Conservation (phyloP, 1,139 yeast genomes). For the Taphrina deformans region DNA sequence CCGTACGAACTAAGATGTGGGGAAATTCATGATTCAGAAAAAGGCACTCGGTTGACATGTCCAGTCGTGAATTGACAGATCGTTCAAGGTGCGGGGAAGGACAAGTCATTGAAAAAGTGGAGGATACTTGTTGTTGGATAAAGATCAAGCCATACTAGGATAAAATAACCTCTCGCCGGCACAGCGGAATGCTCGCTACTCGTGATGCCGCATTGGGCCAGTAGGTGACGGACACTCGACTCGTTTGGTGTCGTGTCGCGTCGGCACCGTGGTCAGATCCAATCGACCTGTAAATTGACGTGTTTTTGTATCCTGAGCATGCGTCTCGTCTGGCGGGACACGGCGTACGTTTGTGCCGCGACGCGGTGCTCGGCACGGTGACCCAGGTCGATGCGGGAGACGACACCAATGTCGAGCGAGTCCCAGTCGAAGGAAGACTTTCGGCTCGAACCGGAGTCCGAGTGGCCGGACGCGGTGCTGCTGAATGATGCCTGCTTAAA, state of each 20-base stretch:
- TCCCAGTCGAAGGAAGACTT: slow-evolving; percentile 11
- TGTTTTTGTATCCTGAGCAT: slow-evolving; percentile 18
- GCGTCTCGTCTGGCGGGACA: slow-evolving; percentile 12
- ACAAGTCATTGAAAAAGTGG: too few species aligned
- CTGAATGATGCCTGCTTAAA: neutral
- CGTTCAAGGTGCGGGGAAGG: too few species aligned
- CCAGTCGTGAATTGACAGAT: too few species aligned
- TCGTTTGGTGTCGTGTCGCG: too few species aligned
- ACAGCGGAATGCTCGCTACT: neutral
- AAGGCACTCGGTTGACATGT: too few species aligned
- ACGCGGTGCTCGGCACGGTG: slow-evolving; percentile 53
- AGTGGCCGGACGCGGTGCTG: neutral
- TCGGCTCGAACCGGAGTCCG: neutral
- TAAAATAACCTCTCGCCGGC: too few species aligned
- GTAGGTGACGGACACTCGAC: too few species aligned
- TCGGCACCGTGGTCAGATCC: neutral
- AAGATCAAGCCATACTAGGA: too few species aligned
- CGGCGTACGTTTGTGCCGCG: slow-evolving; percentile 48
- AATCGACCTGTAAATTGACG: slow-evolving; percentile 2
- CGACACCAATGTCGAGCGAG: neutral
- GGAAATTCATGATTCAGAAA: too few species aligned
- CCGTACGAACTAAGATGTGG: too few species aligned
- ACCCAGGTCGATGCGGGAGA: slow-evolving; percentile 4
- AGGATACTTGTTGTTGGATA: too few species aligned
- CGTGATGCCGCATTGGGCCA: neutral